These are phyloP conservation scores for Lactarius indigo DNA, from an alignment of 768 basidiomycete species.

Conservation along the genomic window DNA sequence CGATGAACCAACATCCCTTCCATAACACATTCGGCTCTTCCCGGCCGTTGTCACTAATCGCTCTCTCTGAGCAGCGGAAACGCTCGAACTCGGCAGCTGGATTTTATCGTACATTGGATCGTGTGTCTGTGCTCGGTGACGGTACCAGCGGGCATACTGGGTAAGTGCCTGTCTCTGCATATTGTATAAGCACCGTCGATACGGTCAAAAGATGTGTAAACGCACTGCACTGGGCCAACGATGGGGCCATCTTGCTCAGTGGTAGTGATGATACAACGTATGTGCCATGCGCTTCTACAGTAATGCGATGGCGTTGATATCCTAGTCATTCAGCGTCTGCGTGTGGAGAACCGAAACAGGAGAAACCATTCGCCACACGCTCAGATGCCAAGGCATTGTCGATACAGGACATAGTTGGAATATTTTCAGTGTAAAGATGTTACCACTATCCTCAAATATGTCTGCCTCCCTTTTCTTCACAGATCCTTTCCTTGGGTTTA, in stretches of 20 bases:
- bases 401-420: constrained; percentile 78
- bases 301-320: background rate
- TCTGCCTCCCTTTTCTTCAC: constrained; percentile 35
- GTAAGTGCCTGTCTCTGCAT: constrained; percentile 34
- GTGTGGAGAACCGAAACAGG: constrained; percentile 68
- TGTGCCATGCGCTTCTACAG: constrained; percentile 26
- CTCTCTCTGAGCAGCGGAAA: constrained; percentile 16
- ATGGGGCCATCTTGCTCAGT: constrained; percentile 62
- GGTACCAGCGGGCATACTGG: constrained; percentile 61
- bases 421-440: constrained; percentile 80
- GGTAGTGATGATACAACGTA: constrained; percentile 74
- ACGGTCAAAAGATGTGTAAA: constrained; percentile 60
- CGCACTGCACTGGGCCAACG: constrained; percentile 67
- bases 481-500: constrained; percentile 9
- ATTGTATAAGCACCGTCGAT: background rate
- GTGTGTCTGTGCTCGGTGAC: constrained; percentile 71
- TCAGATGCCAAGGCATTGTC: constrained; percentile 62
- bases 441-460: constrained; percentile 78
- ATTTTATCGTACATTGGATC: constrained; percentile 42
- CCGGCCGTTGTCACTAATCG: background rate
- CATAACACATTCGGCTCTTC: background rate
- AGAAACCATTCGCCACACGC: constrained; percentile 50
- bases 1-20: background rate
- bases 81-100: constrained; percentile 24
- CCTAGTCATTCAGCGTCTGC: constrained; percentile 48